Evolutionary conservation across 352 stramenopile species (phyloP), one percentile per base, ranked within the genome.

Genomic region (Phytopythium montanum): DNA sequence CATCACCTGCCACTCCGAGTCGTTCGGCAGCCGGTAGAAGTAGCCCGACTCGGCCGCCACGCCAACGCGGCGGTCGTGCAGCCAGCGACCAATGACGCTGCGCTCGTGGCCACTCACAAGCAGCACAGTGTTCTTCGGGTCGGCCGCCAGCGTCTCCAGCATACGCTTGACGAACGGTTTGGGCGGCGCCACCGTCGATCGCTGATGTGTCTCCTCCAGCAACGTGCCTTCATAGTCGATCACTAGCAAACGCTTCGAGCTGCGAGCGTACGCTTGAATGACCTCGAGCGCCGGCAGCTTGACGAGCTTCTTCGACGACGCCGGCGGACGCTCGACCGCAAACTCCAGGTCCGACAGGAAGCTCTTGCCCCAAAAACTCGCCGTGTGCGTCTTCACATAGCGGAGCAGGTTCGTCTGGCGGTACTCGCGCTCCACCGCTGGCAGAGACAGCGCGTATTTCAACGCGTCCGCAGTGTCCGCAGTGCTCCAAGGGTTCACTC

Each of bases 401-500:
- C 87, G 81, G 41, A 91, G 73, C 6, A 96, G 54, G 61, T 96
- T 95, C 7, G 80, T 85, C 67, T 95, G 87, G 1, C 85, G 79
- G 41, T 95, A 88, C 62, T 95, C 85, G 21, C 86, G 79, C 64
- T 96, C 85, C 69, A 91, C 87, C n/a, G 80, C 65, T 23, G 81
- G 81, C 23, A 96, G 57, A n/a, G 73, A 88, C 5, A 96, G 54
- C 12, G 85, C 81, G 50, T 90, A 79, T 39, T 84, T 71, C 12
- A 96, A 62, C 10, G 85, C 81, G 23, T 81, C 69, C 3, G 85
- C 83, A 45, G 92, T 80, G 57, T 92, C 85, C 12, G 81, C 81
- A 1, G 84, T 94, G 55, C 94, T 96, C 87, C 87, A 96, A 28
- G 88, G 88, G 48, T 97, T 97, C 14, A 96, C 81, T 29, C 85